Conservation (phyloP, 2,329 filamentous ascomycete species). For the Orbilia brochopaga region DNA sequence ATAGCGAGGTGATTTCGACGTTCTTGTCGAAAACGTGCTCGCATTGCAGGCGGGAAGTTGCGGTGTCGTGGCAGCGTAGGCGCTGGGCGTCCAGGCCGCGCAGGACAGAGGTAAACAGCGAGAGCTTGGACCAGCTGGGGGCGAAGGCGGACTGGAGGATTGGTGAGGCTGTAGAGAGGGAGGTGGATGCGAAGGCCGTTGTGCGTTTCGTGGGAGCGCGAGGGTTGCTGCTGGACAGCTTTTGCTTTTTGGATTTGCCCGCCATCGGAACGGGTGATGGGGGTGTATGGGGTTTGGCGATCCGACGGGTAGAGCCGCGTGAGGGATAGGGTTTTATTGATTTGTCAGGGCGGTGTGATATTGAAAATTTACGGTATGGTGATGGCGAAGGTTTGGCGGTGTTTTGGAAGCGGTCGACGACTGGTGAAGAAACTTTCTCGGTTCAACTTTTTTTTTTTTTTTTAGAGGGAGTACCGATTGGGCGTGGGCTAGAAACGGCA, state of each 20-base stretch:
- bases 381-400: conserved; percentile 13
- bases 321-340: background rate
- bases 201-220: conserved; percentile 29
- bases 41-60: conserved; percentile 62
- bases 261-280: conserved; percentile 27
- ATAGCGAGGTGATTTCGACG: conserved; percentile 61
- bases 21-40: conserved; percentile 62
- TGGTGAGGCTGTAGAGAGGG: conserved; percentile 57
- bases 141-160: conserved; percentile 63
- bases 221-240: conserved; percentile 11
- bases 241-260: conserved; percentile 51
- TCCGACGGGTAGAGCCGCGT: background rate
- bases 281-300: conserved; percentile 4
- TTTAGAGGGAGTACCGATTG: conserved; percentile 23
- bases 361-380: conserved; percentile 12
- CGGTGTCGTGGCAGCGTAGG: conserved; percentile 63
- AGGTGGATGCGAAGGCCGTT: conserved; percentile 28
- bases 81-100: conserved; percentile 64
- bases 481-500: conserved; percentile 16
- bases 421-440: conserved; percentile 50
- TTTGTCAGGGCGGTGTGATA: background rate
- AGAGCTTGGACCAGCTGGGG: conserved; percentile 62
- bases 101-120: conserved; percentile 64
- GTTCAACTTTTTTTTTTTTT: conserved; percentile 35
- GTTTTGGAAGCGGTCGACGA: conserved; percentile 14